A percentile compares a stretch with the other conserved stretches of the same genome.
Conservation (phyloP, 139 green algal species). For the Chlamydomonas sphaeroides region DNA sequence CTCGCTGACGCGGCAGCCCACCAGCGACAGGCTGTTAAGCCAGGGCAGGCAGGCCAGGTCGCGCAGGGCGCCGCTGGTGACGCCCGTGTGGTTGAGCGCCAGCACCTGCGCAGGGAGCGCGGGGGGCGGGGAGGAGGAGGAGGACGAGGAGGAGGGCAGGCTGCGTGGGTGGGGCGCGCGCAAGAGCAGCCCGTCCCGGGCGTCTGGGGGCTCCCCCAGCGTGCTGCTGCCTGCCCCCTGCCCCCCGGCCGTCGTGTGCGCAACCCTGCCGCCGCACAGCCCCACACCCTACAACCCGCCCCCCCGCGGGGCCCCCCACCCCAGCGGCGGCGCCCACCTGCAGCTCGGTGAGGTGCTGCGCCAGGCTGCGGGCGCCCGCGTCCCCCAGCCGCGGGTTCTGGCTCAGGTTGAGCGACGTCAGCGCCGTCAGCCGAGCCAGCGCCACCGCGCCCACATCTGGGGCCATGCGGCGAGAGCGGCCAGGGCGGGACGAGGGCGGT, state of each 20-base stretch:
- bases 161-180: too few relatives aligned
- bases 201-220: neutral
- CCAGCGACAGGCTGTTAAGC: constrained; percentile 30
- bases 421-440: constrained; percentile 33
- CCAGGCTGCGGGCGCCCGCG: constrained; percentile 12
- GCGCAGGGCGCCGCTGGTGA: neutral
- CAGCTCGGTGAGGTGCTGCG: neutral
- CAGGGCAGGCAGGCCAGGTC: constrained; percentile 16
- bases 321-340: constrained; percentile 16
- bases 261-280: too few relatives aligned
- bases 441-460: constrained; percentile 19
- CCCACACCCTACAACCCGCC: too few relatives aligned
- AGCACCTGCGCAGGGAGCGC: neutral
- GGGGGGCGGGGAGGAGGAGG: neutral
- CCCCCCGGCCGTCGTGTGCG: too few relatives aligned
- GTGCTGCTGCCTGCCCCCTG: too few relatives aligned
- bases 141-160: neutral
- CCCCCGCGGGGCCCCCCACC: too few relatives aligned
- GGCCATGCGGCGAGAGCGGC: too few relatives aligned
- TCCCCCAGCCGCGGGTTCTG: constrained; percentile 35
- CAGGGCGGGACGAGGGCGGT: too few relatives aligned
- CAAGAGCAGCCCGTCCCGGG: too few relatives aligned
- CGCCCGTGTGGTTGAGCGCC: constrained; percentile 34
- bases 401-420: constrained; percentile 40
- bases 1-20: constrained; percentile 26